Evolutionary conservation across 2,329 filamentous ascomycete species (phyloP).

Genomic region (Tothia fuscella): DNA sequence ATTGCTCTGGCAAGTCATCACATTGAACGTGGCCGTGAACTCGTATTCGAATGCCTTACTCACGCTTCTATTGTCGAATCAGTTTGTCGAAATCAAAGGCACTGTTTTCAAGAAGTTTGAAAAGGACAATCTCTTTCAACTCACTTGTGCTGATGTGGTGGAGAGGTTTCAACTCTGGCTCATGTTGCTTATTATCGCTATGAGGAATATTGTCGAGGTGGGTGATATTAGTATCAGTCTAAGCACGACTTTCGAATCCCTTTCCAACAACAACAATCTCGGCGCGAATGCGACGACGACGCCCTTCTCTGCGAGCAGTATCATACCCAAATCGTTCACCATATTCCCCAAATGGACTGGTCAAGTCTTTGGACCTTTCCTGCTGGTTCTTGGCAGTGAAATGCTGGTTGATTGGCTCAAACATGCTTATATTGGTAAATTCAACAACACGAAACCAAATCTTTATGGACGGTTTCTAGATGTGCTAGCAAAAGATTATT

Average conservation of each 20-base stretch:
- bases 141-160: conserved; percentile 92
- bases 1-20: conserved; percentile 95
- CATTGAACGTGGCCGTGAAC: conserved; percentile 94
- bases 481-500: conserved; percentile 94
- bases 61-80: conserved; percentile 86
- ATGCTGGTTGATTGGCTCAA: conserved; percentile 97
- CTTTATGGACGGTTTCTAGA: conserved; percentile 88
- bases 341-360: conserved; percentile 77
- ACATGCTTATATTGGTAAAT: conserved; percentile 95
- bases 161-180: conserved; percentile 97
- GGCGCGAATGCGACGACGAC: conserved; percentile 39
- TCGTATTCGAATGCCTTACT: conserved; percentile 94
- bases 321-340: conserved; percentile 83
- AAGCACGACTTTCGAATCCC: conserved; percentile 16
- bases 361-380: conserved; percentile 82
- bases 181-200: conserved; percentile 90
- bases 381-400: conserved; percentile 89
- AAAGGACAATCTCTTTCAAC: conserved; percentile 92
- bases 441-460: conserved; percentile 88
- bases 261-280: conserved; percentile 18
- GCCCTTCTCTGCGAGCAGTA: conserved; percentile 53
- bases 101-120: conserved; percentile 98
- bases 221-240: conserved; percentile 57
- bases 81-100: conserved; percentile 97
- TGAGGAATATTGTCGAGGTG: conserved; percentile 92